phyloP scores from a whole-genome alignment of 164 flowering plant genomes.

The Aristolochia contorta region DNA sequence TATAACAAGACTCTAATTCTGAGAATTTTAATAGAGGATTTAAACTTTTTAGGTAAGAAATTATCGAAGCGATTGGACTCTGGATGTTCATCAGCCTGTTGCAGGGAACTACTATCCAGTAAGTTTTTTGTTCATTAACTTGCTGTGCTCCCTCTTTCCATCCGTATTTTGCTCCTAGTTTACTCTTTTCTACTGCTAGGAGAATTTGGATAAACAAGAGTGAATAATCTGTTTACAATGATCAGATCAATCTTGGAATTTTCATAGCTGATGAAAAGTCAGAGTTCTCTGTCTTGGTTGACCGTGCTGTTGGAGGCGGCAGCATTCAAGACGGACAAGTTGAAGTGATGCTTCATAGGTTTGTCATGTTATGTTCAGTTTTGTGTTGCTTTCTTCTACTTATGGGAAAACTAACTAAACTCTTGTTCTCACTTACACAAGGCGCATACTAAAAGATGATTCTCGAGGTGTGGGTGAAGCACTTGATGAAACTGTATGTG shows the following conservation, averaged over 20 bases:
- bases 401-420: neutral
- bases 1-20: neutral
- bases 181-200: too few relatives aligned
- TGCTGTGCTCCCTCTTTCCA: neutral
- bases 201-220: too few relatives aligned
- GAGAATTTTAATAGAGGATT: conserved; percentile 1
- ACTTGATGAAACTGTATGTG: conserved; percentile 70
- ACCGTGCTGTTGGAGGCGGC: conserved; percentile 76
- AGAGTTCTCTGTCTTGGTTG: conserved; percentile 84
- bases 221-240: too few relatives aligned
- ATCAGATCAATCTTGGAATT: conserved; percentile 81
- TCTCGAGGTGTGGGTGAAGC: conserved; percentile 67
- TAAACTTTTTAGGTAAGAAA: conserved; percentile 51
- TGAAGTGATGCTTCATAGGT: conserved; percentile 92
- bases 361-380: neutral
- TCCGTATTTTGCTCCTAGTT: neutral
- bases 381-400: conserved; percentile 4
- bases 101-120: conserved; percentile 96
- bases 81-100: conserved; percentile 65
- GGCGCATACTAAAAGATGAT: conserved; percentile 60
- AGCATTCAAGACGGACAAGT: conserved; percentile 78
- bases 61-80: conserved; percentile 67
- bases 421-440: conserved; percentile 9
- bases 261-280: conserved; percentile 38
- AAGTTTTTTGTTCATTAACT: conserved; percentile 11